Evolutionary conservation across 306 rosid species (phyloP).

Genomic region (Lablab purpureus): DNA sequence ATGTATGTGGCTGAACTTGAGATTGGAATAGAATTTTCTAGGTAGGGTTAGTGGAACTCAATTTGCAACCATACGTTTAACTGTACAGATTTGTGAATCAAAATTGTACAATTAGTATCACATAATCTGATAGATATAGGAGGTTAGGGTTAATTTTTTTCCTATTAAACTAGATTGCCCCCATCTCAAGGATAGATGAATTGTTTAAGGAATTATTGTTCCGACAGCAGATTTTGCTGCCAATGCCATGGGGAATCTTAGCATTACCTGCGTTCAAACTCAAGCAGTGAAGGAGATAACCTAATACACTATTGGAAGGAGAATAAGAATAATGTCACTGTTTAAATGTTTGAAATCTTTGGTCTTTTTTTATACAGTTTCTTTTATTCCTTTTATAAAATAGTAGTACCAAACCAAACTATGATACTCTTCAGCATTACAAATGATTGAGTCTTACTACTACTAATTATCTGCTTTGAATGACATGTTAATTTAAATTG

Average conservation of each 20-base stretch:
- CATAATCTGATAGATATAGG: conserved; percentile 24
- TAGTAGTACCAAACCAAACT: conserved; percentile 11
- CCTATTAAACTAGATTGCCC: not conserved
- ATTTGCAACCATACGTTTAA: conserved; percentile 9
- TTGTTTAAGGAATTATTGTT: conserved; percentile 36
- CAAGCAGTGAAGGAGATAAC: conserved; percentile 28
- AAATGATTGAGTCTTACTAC: not conserved
- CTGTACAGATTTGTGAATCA: conserved; percentile 30
- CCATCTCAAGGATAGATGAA: conserved; percentile 28
- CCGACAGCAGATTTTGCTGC: conserved; percentile 41
- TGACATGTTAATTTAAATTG: not conserved
- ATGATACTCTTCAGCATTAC: not conserved
- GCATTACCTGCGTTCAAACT: conserved; percentile 32
- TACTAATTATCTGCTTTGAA: not conserved
- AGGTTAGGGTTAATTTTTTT: not conserved
- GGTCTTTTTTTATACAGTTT: not conserved
- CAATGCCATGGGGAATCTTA: conserved; percentile 40
- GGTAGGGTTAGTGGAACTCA: conserved; percentile 24
- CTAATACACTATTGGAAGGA: conserved; percentile 30
- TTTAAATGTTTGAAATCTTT: conserved; percentile 19
- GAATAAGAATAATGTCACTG: conserved; percentile 36
- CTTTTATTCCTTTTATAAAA: conserved; percentile 6
- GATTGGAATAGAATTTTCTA: not conserved
- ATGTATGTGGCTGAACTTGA: conserved; percentile 20
- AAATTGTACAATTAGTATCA: conserved; percentile 13